Base-by-base conservation (phyloP, 306 rosid species). In the Phaseolus lunatus region DNA sequence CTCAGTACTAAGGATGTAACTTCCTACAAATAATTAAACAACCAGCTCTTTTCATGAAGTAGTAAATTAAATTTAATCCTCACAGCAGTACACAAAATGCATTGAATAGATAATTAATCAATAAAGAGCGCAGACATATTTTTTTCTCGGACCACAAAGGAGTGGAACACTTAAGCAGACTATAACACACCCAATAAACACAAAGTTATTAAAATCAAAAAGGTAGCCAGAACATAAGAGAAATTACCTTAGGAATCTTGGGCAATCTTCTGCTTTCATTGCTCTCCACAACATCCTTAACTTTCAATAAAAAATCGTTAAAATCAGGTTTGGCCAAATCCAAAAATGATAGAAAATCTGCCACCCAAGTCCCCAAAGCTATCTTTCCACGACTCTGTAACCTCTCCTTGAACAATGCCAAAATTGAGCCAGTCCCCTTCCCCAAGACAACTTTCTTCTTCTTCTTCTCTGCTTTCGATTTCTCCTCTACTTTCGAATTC, bases 241-340 rank as follows among this genome's bases (percentile, higher is more conserved):
- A 18, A 4, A 62, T 78, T 81, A 95, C 97, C 97, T 95, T 95
- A n/a, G 99, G 97, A 79, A 92, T 88, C 92, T 95, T 95, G 67
- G 98, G 97, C 27, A 92, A 89, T 84, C 97, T 89, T 83, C 97
- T 92, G 81, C 89, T 88, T 79, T 90, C 97, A 81, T 95, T 95
- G 87, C 96, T 92, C 83, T 92, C 97, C 16, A 95, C 89, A 58
- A 90, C 75, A 75, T 90, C 96, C 79, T 88, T 95, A n/a, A 92
- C 82, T 78, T 84, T 89, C 84, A 68, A 79, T 74, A 89, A 65
- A 75, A 95, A 85, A 15, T 43, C 72, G 52, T 78, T 87, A 52
- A 92, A 90, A 33, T 82, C 91, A 5, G 70, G 82, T 62, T 87
- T 78, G 68, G 84, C 85, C 1, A 86, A 88, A 77, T 95, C 83